Evolutionary conservation across 2,329 filamentous ascomycete species (phyloP), one percentile per base, ranked within the genome.

Genomic region (Ceratocystis albifundus): DNA sequence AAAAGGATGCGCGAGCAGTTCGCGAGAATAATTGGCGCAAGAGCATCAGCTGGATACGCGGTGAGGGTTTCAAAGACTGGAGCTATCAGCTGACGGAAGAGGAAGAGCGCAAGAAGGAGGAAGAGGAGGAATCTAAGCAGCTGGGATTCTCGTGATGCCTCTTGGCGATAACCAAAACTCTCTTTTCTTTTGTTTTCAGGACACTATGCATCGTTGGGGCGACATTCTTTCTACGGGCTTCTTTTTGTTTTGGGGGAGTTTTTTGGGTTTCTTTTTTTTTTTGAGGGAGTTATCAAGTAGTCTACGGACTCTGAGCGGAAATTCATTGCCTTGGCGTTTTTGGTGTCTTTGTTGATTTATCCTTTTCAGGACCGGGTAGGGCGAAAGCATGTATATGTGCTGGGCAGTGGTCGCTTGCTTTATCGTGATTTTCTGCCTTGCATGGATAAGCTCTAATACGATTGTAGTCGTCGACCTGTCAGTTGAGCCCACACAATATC

Each of bases 61-160:
- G 90, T 0, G 87, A 92, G 71, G 88, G 88, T 0, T 91, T 85
- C 78, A 80, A 81, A 64, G 89, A 94, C 73, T 86, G 86, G 78
- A 79, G 79, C 0, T 72, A 79, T 0, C 80, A 81, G 59, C 80
- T 80, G 45, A 81, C 84, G 4, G 75, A 77, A 3, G 79, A 80
- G 7, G 78, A 78, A 7, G 76, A 74, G 46, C 71, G n/a, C 70
- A 69, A 32, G 50, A 74, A 75, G 2, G 74, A 74, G 25, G 73
- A 72, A 7, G 72, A 72, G 22, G 72, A 74, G 61, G 74, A 72
- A 55, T 20, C 20, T 3, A 57, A 44, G 12, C 44, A 55, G 17
- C 41, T 53, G 22, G 62, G 62, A 15, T 12, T 22, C 28, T 71
- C 73, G 69, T 71, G 69, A 72, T n/a, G n/a, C 15, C 4, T 15